Conservation (phyloP, 2,329 filamentous ascomycete species). For the Ophiocordyceps sinensis region DNA sequence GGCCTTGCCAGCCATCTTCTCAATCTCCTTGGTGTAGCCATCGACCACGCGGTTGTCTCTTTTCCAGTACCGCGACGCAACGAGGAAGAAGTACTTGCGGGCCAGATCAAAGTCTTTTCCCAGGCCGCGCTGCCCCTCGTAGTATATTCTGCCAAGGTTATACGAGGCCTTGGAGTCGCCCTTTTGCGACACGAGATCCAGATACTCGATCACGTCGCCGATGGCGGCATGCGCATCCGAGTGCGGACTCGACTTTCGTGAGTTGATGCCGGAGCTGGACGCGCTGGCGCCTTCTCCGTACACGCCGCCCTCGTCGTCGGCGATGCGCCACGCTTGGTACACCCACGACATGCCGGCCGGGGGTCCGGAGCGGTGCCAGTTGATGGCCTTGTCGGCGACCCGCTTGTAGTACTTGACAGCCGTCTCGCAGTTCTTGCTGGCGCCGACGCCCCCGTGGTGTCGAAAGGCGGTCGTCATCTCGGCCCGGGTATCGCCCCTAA, state of each 20-base stretch:
- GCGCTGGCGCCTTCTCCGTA: conserved; percentile 93
- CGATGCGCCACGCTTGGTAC: conserved; percentile 68
- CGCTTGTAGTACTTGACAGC: conserved; percentile 82
- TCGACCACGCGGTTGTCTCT: conserved; percentile 61
- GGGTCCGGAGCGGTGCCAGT: conserved; percentile 76
- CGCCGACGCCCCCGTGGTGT: conserved; percentile 72
- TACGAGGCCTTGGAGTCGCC: conserved; percentile 80
- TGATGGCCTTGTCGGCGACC: conserved; percentile 85
- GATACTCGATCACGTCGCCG: conserved; percentile 87
- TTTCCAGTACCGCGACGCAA: conserved; percentile 70
- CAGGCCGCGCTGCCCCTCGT: conserved; percentile 68
- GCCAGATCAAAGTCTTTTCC: conserved; percentile 60
- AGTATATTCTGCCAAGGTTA: conserved; percentile 72
- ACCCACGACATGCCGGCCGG: conserved; percentile 72
- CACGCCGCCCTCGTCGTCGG: conserved; percentile 80
- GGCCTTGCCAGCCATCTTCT: conserved; percentile 68
- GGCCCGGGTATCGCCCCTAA: conserved; percentile 66
- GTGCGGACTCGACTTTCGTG: conserved; percentile 55
- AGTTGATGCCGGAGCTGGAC: conserved; percentile 73
- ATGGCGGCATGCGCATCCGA: conserved; percentile 75
- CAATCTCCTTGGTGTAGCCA: conserved; percentile 54
- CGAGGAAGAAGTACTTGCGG: conserved; percentile 65
- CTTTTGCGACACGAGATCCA: conserved; percentile 80
- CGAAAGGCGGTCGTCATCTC: conserved; percentile 91
- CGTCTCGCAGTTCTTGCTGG: conserved; percentile 70